Base-by-base conservation (phyloP, 139 green algal species). In the Choricystis sp. region DNA sequence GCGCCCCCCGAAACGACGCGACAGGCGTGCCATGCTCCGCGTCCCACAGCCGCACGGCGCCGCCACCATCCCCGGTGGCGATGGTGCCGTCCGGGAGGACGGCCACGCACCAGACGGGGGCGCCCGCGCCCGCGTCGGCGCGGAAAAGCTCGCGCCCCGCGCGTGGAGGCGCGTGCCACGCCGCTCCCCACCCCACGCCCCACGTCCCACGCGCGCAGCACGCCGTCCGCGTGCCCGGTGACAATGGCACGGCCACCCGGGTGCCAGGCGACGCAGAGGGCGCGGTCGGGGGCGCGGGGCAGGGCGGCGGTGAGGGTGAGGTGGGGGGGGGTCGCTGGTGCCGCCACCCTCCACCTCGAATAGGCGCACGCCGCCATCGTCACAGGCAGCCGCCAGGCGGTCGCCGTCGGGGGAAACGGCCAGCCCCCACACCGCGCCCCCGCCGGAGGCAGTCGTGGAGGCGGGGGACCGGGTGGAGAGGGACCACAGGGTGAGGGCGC, bases 11-110 rank as follows among this genome's bases (percentile, higher is more conserved):
- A 26, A 25, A 59, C 19, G n/a, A 16, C 0, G 49, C 64, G 22
- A 96, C 63, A 61, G 84, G 67, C 22, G 90, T 94, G 64, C 89
- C 89, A 62, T 85, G 82, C 9, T 58, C 27, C 2, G 66, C 74
- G 29, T 97, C 91, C 84, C 84, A 96, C 56, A 96, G 85, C 66
- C 83, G 75, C 57, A 91, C 81, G 3, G 69, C 69, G 52, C 90
- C 91, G 19, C 70, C 68, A 31, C 69, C 79, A 74, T 94, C 89
- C 9, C 85, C 90, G 25, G 49, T 83, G 30, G 91, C 90, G n/a
- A 96, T 66, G 2, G 77, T 88, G 66, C 85, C 86, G 55, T 94
- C 85, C 1, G 74, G 69, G 55, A 97, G 80, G 26, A 86, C 79
- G 26, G 80, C 30, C 56, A 95, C 55, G 4, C 77, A 66, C 90